Percentiles rank a stretch among this genome's conserved stretches.
Conservation (phyloP, 768 basidiomycete genomes). For the Terana coerulea region DNA sequence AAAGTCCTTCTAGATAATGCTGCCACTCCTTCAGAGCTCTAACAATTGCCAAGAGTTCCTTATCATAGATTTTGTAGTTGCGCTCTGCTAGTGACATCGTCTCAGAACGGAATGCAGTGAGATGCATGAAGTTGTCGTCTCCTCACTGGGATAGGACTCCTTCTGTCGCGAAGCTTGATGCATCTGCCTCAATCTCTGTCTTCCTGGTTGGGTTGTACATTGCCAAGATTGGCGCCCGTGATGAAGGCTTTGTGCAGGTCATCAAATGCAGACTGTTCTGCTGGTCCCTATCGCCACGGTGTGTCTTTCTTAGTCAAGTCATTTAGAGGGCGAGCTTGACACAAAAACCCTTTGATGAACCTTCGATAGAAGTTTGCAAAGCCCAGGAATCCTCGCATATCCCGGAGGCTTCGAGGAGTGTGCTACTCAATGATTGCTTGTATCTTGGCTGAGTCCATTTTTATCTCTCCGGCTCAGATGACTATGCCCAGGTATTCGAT, state of each 20-base stretch:
- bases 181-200: too few species aligned
- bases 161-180: too few species aligned
- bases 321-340: slow-evolving; percentile 17
- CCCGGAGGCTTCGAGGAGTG: slow-evolving; percentile 6
- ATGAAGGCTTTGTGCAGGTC: slow-evolving; percentile 19
- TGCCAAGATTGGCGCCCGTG: slow-evolving; percentile 15
- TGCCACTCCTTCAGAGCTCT: too few species aligned
- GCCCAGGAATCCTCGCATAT: slow-evolving; percentile 26
- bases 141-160: too few species aligned
- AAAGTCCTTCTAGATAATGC: too few species aligned
- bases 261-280: slow-evolving; percentile 14
- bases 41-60: too few species aligned
- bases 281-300: slow-evolving; percentile 9
- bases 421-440: slow-evolving; percentile 28
- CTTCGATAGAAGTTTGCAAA: slow-evolving; percentile 29
- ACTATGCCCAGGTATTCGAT: slow-evolving; percentile 32
- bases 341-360: too few species aligned
- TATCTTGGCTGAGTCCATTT: slow-evolving; percentile 33
- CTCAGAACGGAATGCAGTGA: too few species aligned
- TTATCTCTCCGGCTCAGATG: slow-evolving; percentile 12
- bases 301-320: slow-evolving; percentile 14
- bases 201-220: slow-evolving; percentile 8
- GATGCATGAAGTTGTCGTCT: too few species aligned
- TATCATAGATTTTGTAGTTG: too few species aligned
- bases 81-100: too few species aligned